These are phyloP conservation scores for Leucocoprinus sp. DNA, from an alignment of 768 basidiomycete species.

Conservation along the genomic window DNA sequence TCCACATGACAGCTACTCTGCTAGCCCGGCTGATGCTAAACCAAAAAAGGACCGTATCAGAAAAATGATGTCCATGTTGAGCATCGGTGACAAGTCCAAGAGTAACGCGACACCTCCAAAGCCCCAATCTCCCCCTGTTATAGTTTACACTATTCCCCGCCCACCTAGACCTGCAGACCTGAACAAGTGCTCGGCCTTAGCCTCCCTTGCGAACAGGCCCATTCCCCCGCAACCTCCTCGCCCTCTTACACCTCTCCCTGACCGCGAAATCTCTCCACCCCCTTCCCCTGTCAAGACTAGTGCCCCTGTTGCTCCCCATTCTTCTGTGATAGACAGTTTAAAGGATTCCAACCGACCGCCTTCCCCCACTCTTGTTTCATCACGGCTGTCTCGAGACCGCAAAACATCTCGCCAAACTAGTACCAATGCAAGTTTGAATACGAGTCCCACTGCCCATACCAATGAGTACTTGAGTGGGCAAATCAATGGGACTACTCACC, in stretches of 20 bases:
- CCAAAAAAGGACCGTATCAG: constrained; percentile 58
- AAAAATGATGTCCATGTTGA: constrained; percentile 78
- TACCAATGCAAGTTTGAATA: constrained; percentile 8
- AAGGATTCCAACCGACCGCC: constrained; percentile 3
- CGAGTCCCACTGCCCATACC: constrained; percentile 12
- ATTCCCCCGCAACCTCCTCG: constrained; percentile 52
- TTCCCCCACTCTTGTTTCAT: constrained; percentile 10
- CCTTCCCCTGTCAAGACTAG: constrained; percentile 14
- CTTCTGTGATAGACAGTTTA: constrained; percentile 8
- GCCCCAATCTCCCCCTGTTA: neutral
- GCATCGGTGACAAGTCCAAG: constrained; percentile 35
- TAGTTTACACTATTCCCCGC: constrained; percentile 15
- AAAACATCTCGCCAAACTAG: constrained; percentile 13
- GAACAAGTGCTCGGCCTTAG: constrained; percentile 26
- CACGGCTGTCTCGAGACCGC: constrained; percentile 10
- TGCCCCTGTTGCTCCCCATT: constrained; percentile 3
- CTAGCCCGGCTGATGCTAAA: constrained; percentile 31
- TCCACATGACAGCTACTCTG: constrained; percentile 44
- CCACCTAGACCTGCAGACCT: constrained; percentile 11
- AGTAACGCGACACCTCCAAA: constrained; percentile 7
- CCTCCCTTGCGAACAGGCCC: constrained; percentile 49
- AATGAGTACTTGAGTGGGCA: neutral
- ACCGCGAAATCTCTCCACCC: constrained; percentile 24
- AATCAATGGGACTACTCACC: constrained; percentile 11
- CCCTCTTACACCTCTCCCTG: constrained; percentile 32